Evolutionary conservation across 2,329 filamentous ascomycete genomes (phyloP), one percentile per base, ranked within the genome.

Genomic region (Colletotrichum acutatum): DNA sequence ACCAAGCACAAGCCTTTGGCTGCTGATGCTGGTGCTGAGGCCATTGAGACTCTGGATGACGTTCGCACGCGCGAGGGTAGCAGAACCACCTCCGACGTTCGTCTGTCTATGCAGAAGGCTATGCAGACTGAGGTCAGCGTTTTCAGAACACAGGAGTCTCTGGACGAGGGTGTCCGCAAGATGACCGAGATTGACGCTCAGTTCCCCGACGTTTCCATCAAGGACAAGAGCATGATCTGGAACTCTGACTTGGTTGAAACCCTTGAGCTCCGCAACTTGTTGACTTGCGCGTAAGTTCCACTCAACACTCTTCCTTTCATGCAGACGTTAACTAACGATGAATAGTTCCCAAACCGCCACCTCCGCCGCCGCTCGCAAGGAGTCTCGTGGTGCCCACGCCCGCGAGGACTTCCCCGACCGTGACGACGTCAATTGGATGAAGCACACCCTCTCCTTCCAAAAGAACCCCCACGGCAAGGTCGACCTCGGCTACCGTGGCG

Each of bases 181-280:
- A 97, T 98, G 83, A 91, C 86, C 76, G 91, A 95, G 78, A 94
- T 98, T 78, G 96, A 98, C 83, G 84, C 90, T 78, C 89, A 88
- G 79, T 98, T 93, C 86, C 85, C 88, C 78, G 89, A 98, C 81
- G 93, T 98, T 78, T 94, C 95, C 80, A 98, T 94, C 87, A 97
- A 98, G 91, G 96, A 98, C 85, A 94, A 97, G 84, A 97, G 94
- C 90, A 98, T 98, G 96, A 98, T 98, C 88, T 98, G 96, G 96
- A 98, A 98, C 91, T 95, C 94, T 28, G 96, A 98, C 81, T 91
- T 98, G 52, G 95, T 98, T 75, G 96, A 98, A 90, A 97, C 96
- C 8, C 91, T 99, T 69, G 97, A 99, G 86, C 89, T 98, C 81
- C 91, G 95, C 81, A 99, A 99, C 85, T 85, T 99, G 80, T 87